Percentiles rank a stretch among this genome's conserved stretches.
phyloP scores from a whole-genome alignment of 2,329 filamentous ascomycete genomes.

The Hypoxylon sp. region DNA sequence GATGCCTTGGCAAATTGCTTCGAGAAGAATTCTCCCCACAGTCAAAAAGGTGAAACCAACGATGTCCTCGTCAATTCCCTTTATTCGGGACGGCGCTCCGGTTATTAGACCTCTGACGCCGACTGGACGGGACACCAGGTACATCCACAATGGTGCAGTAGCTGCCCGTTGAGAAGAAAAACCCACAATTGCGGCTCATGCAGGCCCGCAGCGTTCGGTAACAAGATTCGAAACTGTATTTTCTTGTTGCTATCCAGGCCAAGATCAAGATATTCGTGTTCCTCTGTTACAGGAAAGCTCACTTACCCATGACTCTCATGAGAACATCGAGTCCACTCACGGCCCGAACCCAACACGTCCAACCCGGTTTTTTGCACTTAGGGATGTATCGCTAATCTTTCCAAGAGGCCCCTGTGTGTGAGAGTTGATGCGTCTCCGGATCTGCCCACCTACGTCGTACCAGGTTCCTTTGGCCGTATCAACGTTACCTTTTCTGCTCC shows the following conservation, averaged over 20 bases:
- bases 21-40: slow-evolving; percentile 37
- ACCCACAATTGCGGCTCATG: slow-evolving; percentile 31
- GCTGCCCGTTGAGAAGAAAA: slow-evolving; percentile 27
- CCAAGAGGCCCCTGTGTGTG: background rate
- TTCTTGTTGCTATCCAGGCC: slow-evolving; percentile 8
- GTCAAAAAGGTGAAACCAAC: background rate
- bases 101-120: slow-evolving; percentile 30
- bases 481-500: slow-evolving; percentile 28
- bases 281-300: background rate
- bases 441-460: slow-evolving; percentile 21
- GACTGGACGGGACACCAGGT: slow-evolving; percentile 39
- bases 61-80: slow-evolving; percentile 21
- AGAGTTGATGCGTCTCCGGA: slow-evolving; percentile 9
- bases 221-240: slow-evolving; percentile 19
- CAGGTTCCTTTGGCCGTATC: slow-evolving; percentile 24
- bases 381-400: slow-evolving; percentile 22
- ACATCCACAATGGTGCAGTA: slow-evolving; percentile 40
- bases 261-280: background rate
- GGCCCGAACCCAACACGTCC: slow-evolving; percentile 4
- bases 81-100: slow-evolving; percentile 25
- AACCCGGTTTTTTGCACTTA: slow-evolving; percentile 7
- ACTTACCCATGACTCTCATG: background rate
- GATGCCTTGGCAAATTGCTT: slow-evolving; percentile 37
- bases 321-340: slow-evolving; percentile 4
- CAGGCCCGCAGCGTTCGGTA: slow-evolving; percentile 21